Evolutionary conservation across 2,329 filamentous ascomycete species (phyloP).

Genomic region (Aspergillus sp.): DNA sequence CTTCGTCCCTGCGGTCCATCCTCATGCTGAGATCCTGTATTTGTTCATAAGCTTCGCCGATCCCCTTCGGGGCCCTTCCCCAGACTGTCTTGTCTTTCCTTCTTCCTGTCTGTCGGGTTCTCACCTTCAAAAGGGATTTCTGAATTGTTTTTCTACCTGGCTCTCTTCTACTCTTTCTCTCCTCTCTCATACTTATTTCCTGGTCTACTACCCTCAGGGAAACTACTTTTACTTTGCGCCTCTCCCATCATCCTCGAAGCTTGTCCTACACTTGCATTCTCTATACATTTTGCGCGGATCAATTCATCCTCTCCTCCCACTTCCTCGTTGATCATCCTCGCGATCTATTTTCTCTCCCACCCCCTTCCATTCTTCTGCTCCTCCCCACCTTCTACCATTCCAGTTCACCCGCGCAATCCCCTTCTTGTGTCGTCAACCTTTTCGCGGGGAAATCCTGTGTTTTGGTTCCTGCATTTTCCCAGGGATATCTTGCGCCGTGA

Average conservation of each 20-base stretch:
- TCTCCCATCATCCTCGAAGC: slow-evolving; percentile 10
- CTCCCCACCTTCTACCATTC: slow-evolving; percentile 5
- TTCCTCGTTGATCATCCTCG: slow-evolving; percentile 12
- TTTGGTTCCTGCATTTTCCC: slow-evolving; percentile 2
- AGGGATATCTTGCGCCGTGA: slow-evolving; percentile 6
- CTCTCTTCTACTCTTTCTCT: background rate
- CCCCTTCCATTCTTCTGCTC: slow-evolving; percentile 3
- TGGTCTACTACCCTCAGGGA: slow-evolving; percentile 13
- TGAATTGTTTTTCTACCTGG: slow-evolving; percentile 8
- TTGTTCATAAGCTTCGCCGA: slow-evolving; percentile 49
- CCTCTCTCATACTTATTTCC: background rate
- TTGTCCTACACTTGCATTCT: background rate
- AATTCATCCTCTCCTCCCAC: slow-evolving; percentile 5
- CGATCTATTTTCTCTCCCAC: slow-evolving; percentile 8
- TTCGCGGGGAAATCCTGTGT: slow-evolving; percentile 6
- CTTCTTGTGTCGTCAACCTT: background rate
- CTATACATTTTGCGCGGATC: slow-evolving; percentile 16
- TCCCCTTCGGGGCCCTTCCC: slow-evolving; percentile 41
- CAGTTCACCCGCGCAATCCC: background rate
- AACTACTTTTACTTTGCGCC: slow-evolving; percentile 11
- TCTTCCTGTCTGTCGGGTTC: slow-evolving; percentile 24
- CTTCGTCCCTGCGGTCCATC: slow-evolving; percentile 31
- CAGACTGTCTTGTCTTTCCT: slow-evolving; percentile 35
- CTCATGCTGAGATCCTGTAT: slow-evolving; percentile 36
- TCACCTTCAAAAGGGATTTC: slow-evolving; percentile 6